Evolutionary conservation across 306 rosid genomes (phyloP), one percentile per base, ranked within the genome.

Genomic region (Carpinus fangiana): DNA sequence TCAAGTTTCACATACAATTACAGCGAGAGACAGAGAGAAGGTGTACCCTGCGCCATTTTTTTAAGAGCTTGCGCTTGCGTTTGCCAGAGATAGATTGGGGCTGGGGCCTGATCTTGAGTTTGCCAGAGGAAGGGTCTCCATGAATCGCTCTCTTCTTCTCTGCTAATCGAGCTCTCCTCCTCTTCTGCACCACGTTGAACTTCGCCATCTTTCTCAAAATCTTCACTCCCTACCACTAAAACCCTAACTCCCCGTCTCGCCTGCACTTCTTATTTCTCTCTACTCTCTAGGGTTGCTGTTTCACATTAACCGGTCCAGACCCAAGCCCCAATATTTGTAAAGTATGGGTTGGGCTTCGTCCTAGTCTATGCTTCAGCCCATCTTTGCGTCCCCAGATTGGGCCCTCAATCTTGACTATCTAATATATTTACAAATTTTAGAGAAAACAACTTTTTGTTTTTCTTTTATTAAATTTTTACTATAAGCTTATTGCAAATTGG

Each of bases 31-130:
- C n/a, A 48, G 72, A 47, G 21, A 70, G 14, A 61, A 50, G 48
- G 21, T 57, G 34, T 80, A 93, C 98, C 59, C 98, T 83, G 77
- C 95, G 95, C 88, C 90, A 86, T 78, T 85, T 87, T 75, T 90
- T 90, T 79, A 90, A 68, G 82, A 95, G 94, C 96, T 92, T 95
- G 79, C 95, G 97, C 90, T 95, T 88, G 76, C 98, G 98, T 81
- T 95, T 95, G 57, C 93, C 93, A 62, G 98, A 95, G 10, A 91
- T 59, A 28, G 91, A 76, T 69, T 64, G 70, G 12, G 90, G 87
- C 31, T 90, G 97, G 12, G 78, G 45, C 77, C 76, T 88, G 73
- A 48, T 75, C 86, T 90, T 89, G 41, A 92, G 93, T 85, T 91
- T 95, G 31, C 94, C 88, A 10, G 90, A 83, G 52, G 45, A 26